Conservation (phyloP, 1,139 yeast species). For the Suhomyces bokatorum region DNA sequence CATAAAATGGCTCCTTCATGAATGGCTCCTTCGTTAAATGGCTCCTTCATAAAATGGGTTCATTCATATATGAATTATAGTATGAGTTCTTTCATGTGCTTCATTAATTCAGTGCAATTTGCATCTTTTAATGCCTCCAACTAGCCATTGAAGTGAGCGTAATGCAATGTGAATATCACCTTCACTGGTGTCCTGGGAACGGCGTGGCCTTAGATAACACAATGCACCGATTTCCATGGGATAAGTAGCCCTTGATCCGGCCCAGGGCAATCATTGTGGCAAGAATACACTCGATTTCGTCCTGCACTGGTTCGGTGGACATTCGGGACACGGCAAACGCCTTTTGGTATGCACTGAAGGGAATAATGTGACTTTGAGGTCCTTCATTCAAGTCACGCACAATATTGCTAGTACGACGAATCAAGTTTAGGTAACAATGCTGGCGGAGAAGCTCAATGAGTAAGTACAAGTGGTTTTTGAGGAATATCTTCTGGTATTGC, state of each 20-base stretch:
- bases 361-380: slow-evolving; percentile 38
- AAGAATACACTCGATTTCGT: slow-evolving; percentile 68
- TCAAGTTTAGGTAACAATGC: slow-evolving; percentile 52
- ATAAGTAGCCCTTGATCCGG: slow-evolving; percentile 76
- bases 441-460: slow-evolving; percentile 56
- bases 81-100: too few species aligned
- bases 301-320: slow-evolving; percentile 22
- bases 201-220: slow-evolving; percentile 77
- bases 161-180: too few species aligned
- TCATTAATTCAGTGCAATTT: too few species aligned
- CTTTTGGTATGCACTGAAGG: slow-evolving; percentile 46
- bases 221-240: slow-evolving; percentile 70
- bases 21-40: too few species aligned
- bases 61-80: too few species aligned
- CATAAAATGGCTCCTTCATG: too few species aligned
- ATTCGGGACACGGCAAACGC: slow-evolving; percentile 46
- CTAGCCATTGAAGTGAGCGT: too few species aligned
- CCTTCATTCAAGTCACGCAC: slow-evolving; percentile 31
- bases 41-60: too few species aligned
- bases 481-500: slow-evolving; percentile 49
- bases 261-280: slow-evolving; percentile 69
- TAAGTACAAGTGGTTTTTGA: slow-evolving; percentile 63
- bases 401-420: slow-evolving; percentile 47
- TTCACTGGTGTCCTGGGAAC: slow-evolving; percentile 44
- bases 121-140: too few species aligned